Base-by-base conservation (phyloP, 2,329 filamentous ascomycete genomes). In the Aspergillus fructus region DNA sequence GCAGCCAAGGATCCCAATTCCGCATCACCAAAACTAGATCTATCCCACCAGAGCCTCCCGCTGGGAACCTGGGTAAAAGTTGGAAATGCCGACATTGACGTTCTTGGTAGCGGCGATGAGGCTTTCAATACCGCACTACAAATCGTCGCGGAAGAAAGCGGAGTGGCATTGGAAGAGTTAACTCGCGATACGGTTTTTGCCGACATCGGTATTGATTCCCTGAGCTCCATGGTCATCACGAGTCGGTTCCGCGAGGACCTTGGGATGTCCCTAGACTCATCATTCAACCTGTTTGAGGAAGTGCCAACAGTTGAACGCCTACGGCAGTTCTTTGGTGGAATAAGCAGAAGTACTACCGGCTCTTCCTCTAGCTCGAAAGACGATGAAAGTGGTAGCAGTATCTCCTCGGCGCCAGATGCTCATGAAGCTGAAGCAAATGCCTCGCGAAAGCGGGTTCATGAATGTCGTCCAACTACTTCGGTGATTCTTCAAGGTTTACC, bases 91-190 rank as follows among this genome's bases (percentile, higher is more conserved):
- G 4, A 19, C 9, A 13, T 33, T 13, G 49, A 52, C 7, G 9
- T 23, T 3, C 34, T 41, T 17, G 34, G 40, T 13, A 9, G 41
- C 6, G 50, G 50, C 3, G 30, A 53, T 39, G 40, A 57, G 33
- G 48, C 23, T 13, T 39, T 50, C 37, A 34, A 50, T 48, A 40
- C 23, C 13, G 60, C 59, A 4, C 39, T 63, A 1, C n/a, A 37
- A 24, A 59, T 65, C 19, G 50, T 65, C 12, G 48, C 58, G n/a
- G 60, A 63, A 12, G 63, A 65, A 21, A 63, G 52, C 15, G 62
- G 60, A 19, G 49, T 54, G 19, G 46, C 55, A 3, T 17, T 60
- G 6, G 49, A 43, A 9, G 58, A 61, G 8, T 17, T 62, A 13
- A 53, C 42, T 2, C 41, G 53, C 13, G 58, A 59, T 9, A 56